Conservation (phyloP, 108 stramenopile genomes). For the Cyclotella kingstonii region DNA sequence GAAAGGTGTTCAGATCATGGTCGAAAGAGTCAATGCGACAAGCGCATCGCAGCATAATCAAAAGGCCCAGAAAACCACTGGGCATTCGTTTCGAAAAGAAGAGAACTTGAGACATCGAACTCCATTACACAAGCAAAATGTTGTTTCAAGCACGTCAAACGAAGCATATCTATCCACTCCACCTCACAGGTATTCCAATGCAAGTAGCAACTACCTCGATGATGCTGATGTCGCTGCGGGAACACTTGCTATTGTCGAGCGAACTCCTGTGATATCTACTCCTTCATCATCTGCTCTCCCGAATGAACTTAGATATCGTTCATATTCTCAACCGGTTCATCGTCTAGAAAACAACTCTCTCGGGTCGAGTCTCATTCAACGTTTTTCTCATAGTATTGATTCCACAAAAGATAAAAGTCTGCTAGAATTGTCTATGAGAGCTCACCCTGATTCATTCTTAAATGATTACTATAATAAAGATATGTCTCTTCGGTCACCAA, state of each 20-base stretch:
- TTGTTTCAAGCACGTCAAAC: neutral
- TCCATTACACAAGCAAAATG: neutral
- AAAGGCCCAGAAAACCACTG: no score
- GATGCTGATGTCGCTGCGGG: slow-evolving; percentile 42
- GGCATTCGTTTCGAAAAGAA: slow-evolving; percentile 22
- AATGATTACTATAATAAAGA: neutral
- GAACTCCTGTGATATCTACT: neutral
- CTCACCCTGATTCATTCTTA: no score
- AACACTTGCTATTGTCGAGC: neutral
- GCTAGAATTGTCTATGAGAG: no score
- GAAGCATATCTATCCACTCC: neutral
- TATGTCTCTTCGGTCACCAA: neutral
- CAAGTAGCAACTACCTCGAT: slow-evolving; percentile 14
- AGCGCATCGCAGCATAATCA: neutral
- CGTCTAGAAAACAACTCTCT: slow-evolving; percentile 5
- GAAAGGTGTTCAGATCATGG: no score
- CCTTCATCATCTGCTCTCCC: neutral
- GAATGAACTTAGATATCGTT: neutral
- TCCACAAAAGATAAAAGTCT: no score
- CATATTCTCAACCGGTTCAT: neutral
- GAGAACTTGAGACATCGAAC: slow-evolving; percentile 19
- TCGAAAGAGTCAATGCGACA: no score
- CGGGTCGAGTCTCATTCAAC: neutral
- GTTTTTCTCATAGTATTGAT: neutral
- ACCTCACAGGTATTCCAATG: neutral